phyloP scores from a whole-genome alignment of 495 filamentous ascomycete species.

The Usnea hakonensis region DNA sequence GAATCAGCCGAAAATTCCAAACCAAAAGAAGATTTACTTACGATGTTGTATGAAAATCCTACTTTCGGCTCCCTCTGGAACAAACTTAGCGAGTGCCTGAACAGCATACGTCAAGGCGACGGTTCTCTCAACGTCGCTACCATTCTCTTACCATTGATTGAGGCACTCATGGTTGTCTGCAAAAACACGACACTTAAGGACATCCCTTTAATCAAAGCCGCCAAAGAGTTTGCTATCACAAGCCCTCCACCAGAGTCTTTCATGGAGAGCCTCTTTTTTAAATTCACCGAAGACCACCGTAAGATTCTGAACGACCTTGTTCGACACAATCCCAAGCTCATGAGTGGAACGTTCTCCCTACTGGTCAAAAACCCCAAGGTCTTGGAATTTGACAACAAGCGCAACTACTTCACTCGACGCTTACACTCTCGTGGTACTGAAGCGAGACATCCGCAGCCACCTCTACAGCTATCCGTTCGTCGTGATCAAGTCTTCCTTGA shows the following conservation, averaged over 20 bases:
- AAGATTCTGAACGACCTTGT: constrained; percentile 98
- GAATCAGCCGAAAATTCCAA: constrained; percentile 20
- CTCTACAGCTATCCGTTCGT: constrained; percentile 82
- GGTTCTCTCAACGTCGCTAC: constrained; percentile 96
- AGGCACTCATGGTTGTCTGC: constrained; percentile 97
- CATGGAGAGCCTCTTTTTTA: constrained; percentile 92
- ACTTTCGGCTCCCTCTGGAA: constrained; percentile 88
- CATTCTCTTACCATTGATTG: constrained; percentile 86
- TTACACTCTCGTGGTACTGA: constrained; percentile 69
- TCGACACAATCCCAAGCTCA: constrained; percentile 89
- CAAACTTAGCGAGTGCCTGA: constrained; percentile 86
- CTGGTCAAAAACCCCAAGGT: constrained; percentile 98
- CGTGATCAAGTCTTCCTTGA: constrained; percentile 97
- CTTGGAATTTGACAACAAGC: constrained; percentile 98
- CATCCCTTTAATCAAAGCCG: constrained; percentile 47
- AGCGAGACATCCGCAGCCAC: constrained; percentile 56
- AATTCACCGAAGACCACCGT: constrained; percentile 94
- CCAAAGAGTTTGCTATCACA: constrained; percentile 63
- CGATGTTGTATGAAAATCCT: constrained; percentile 78
- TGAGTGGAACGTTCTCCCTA: constrained; percentile 94
- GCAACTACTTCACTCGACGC: constrained; percentile 94
- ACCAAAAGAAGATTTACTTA: constrained; percentile 58
- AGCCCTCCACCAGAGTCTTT: constrained; percentile 73
- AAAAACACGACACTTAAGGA: constrained; percentile 86
- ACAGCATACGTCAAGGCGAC: constrained; percentile 78